Conservation (phyloP, 768 basidiomycete species). For the Phlebiopsis flavidoalba region DNA sequence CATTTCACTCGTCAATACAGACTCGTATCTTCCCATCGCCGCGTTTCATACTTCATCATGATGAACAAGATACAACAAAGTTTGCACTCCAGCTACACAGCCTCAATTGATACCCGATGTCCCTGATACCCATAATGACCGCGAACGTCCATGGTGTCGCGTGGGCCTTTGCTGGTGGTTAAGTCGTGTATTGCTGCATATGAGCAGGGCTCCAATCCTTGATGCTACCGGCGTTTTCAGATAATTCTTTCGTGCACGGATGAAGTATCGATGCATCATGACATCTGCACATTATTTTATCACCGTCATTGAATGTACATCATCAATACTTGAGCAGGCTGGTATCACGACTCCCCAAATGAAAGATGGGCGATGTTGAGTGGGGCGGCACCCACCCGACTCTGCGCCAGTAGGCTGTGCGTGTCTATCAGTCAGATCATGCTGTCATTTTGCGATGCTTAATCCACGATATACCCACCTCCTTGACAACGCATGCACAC, state of each 20-base stretch:
- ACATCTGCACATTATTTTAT: not conserved
- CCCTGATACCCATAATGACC: not conserved
- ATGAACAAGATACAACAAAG: conserved; percentile 5
- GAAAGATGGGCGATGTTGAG: not conserved
- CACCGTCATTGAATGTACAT: not conserved
- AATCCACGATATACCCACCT: not conserved
- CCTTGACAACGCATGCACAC: not conserved
- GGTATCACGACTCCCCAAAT: not conserved
- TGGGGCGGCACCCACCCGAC: not conserved
- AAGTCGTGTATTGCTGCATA: not conserved
- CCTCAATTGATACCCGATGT: not conserved
- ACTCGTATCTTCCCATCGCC: not conserved
- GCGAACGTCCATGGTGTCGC: not conserved
- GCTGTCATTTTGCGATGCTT: not conserved
- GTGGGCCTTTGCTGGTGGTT: not conserved
- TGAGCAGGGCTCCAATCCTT: no score
- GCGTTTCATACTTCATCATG: not conserved
- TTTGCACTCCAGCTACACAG: not conserved
- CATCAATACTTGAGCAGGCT: not conserved
- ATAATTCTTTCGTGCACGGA: not conserved
- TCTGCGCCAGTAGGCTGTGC: not conserved
- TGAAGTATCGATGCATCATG: not conserved
- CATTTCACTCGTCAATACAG: not conserved
- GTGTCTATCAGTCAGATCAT: not conserved
- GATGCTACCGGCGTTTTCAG: no score